phyloP scores from a whole-genome alignment of 306 rosid genomes.

The Glycine soja region DNA sequence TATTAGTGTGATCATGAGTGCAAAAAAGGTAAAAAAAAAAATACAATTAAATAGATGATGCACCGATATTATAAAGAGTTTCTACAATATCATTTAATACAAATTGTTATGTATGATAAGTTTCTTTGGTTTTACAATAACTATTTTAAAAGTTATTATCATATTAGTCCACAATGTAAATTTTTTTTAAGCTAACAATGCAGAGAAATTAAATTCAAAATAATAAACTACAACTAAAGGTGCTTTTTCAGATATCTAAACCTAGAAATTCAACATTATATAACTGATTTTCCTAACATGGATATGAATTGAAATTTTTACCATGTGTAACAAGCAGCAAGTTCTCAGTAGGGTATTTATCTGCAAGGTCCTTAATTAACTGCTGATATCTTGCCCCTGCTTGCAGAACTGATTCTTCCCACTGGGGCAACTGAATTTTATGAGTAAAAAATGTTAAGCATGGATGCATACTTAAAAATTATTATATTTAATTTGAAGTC shows the following conservation, averaged over 20 bases:
- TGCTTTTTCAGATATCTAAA: not conserved
- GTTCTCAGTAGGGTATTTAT: slow-evolving; percentile 70
- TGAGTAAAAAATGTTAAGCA: not conserved
- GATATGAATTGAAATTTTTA: slow-evolving; percentile 36
- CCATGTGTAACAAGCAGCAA: slow-evolving; percentile 88
- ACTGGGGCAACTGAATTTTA: slow-evolving; percentile 67
- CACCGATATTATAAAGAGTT: too few species aligned
- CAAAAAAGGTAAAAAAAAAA: too few species aligned
- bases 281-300: not conserved
- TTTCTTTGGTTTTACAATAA: too few species aligned
- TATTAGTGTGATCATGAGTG: not conserved
- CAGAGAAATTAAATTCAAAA: not conserved
- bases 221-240: not conserved
- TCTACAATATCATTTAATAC: too few species aligned
- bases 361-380: slow-evolving; percentile 68
- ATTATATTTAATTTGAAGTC: not conserved
- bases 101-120: too few species aligned
- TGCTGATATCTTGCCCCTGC: slow-evolving; percentile 68
- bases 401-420: slow-evolving; percentile 63
- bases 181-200: too few species aligned
- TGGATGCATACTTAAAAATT: not conserved
- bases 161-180: too few species aligned
- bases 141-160: not conserved
- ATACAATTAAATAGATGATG: too few species aligned
- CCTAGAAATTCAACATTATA: not conserved